Evolutionary conservation across 2,329 filamentous ascomycete species (phyloP).

Genomic region (Knufia fluminis): DNA sequence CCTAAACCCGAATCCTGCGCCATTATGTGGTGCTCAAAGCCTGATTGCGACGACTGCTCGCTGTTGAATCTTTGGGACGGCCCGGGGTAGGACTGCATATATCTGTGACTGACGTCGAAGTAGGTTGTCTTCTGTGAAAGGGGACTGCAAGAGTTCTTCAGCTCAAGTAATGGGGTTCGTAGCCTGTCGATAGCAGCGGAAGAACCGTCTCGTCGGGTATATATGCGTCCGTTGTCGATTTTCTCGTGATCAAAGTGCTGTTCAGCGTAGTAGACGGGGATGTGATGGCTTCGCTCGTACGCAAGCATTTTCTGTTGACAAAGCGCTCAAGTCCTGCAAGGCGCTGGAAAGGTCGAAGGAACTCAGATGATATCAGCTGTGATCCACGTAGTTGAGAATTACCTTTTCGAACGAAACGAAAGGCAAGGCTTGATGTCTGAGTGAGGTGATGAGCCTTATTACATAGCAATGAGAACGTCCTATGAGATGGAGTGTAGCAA

Average conservation of each 20-base stretch:
- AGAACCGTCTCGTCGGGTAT: neutral
- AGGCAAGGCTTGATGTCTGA: neutral
- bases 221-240: no score
- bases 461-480: neutral
- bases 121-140: neutral
- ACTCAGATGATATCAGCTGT: neutral
- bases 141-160: neutral
- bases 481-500: neutral
- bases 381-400: neutral
- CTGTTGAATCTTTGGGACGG: neutral
- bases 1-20: constrained; percentile 6
- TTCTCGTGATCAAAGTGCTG: neutral
- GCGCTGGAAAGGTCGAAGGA: neutral
- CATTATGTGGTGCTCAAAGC: neutral
- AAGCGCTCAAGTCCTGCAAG: neutral
- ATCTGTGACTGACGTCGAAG: neutral
- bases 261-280: neutral
- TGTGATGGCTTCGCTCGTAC: neutral
- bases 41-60: neutral
- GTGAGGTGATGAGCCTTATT: neutral
- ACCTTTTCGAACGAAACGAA: neutral
- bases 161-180: neutral
- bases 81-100: neutral
- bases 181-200: neutral
- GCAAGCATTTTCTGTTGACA: neutral